Conservation (phyloP, 495 filamentous ascomycete species). For the Podospora pseudocomata region DNA sequence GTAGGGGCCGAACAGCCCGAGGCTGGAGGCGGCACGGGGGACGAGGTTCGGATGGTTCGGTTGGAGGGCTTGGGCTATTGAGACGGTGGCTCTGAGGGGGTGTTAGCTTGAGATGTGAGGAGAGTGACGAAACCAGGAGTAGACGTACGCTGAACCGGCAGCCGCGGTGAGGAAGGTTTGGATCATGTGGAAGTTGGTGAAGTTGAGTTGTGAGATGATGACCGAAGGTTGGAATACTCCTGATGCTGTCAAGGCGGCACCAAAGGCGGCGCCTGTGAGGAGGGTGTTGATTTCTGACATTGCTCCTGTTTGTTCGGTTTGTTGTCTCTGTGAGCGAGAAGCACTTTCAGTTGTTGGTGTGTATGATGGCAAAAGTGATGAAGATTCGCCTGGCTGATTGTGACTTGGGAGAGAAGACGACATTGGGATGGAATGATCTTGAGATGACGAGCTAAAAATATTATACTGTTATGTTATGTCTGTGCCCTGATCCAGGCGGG, state of each 20-base stretch:
- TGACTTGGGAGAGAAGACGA: neutral
- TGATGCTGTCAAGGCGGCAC: slow-evolving; percentile 50
- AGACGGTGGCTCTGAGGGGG: neutral
- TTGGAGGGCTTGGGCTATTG: neutral
- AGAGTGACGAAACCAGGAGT: neutral
- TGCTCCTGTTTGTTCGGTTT: neutral
- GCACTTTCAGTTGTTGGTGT: neutral
- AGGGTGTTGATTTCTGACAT: slow-evolving; percentile 28
- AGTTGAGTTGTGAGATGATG: slow-evolving; percentile 52
- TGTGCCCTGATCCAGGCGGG: neutral
- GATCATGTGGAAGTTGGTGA: slow-evolving; percentile 56
- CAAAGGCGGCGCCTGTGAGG: slow-evolving; percentile 50
- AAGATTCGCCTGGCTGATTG: neutral
- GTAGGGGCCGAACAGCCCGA: slow-evolving; percentile 41
- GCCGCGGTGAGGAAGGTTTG: slow-evolving; percentile 54
- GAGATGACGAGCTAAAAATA: neutral
- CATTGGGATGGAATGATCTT: neutral
- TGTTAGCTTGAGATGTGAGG: neutral
- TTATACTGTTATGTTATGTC: neutral
- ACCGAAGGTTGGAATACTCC: slow-evolving; percentile 51
- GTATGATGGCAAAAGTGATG: neutral
- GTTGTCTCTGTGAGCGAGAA: neutral
- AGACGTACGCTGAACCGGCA: slow-evolving; percentile 51
- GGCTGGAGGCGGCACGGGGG: slow-evolving; percentile 34
- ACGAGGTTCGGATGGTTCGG: slow-evolving; percentile 28